phyloP scores from a whole-genome alignment of 2,329 filamentous ascomycete genomes.

The Neopestalotiopsis clavispora region DNA sequence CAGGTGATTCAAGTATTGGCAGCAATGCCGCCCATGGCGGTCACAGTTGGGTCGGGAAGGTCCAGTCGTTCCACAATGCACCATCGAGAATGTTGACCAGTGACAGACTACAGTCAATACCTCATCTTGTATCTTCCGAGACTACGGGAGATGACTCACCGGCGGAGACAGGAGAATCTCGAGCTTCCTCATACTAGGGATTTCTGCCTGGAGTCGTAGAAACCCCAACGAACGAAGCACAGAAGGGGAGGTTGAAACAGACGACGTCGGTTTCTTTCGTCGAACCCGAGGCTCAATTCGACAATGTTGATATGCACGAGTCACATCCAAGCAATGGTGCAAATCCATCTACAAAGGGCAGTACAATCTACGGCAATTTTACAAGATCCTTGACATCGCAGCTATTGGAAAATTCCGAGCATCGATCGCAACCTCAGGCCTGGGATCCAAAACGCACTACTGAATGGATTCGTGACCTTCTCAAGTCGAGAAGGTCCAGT shows the following conservation, averaged over 20 bases:
- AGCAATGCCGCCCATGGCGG: constrained; percentile 24
- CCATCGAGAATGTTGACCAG: constrained; percentile 11
- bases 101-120: constrained; percentile 16
- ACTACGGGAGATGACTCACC: not conserved
- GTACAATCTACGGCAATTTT: not conserved
- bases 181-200: constrained; percentile 30
- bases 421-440: constrained; percentile 21
- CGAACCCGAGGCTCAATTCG: not conserved
- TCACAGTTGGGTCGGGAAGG: constrained; percentile 25
- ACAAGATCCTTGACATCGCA: constrained; percentile 5
- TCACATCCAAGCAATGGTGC: not conserved
- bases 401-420: constrained; percentile 11
- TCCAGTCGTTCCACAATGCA: constrained; percentile 23
- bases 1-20: constrained; percentile 3
- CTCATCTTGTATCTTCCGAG: constrained; percentile 8
- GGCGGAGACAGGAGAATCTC: constrained; percentile 20
- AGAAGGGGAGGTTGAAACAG: not conserved
- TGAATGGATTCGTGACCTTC: constrained; percentile 33
- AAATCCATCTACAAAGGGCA: not conserved
- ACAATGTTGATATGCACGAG: not conserved
- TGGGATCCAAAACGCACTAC: constrained; percentile 27
- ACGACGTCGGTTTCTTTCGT: not conserved
- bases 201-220: constrained; percentile 27
- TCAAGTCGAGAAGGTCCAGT: constrained; percentile 25
- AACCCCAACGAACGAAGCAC: constrained; percentile 9